Evolutionary conservation across 345 rosid species (phyloP).

Genomic region (Melastoma malabathricum): DNA sequence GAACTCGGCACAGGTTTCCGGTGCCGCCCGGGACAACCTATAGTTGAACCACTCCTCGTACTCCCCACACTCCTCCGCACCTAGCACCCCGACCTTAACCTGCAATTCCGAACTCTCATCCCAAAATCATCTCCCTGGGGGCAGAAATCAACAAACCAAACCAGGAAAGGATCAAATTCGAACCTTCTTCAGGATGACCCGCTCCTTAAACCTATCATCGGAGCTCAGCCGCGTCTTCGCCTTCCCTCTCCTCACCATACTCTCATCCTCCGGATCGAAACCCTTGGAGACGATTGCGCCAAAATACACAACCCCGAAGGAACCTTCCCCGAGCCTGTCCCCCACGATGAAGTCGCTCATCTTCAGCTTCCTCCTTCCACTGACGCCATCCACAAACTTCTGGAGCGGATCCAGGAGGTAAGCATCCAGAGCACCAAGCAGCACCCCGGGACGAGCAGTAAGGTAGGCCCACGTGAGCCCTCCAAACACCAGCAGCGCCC

Average conservation of each 20-base stretch:
- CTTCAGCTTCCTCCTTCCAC: slow-evolving; percentile 60
- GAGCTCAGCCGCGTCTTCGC: slow-evolving; percentile 18
- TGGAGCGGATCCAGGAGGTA: slow-evolving; percentile 85
- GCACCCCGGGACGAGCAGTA: slow-evolving; percentile 88
- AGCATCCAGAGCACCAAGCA: slow-evolving; percentile 80
- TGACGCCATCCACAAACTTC: slow-evolving; percentile 47
- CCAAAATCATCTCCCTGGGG: background rate
- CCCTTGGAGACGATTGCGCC: slow-evolving; percentile 66
- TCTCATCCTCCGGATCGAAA: slow-evolving; percentile 24
- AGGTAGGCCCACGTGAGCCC: slow-evolving; percentile 69
- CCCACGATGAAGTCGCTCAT: slow-evolving; percentile 56
- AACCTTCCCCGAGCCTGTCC: slow-evolving; percentile 84
- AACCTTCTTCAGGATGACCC: slow-evolving; percentile 80
- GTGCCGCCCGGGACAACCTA: slow-evolving; percentile 90
- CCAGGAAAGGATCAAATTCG: background rate
- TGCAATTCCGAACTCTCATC: slow-evolving; percentile 7
- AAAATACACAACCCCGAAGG: slow-evolving; percentile 77
- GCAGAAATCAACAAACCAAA: no score
- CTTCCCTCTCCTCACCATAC: slow-evolving; percentile 27
- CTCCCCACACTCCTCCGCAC: slow-evolving; percentile 81
- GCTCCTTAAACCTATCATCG: slow-evolving; percentile 42
- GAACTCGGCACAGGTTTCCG: slow-evolving; percentile 90
- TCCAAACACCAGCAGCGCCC: slow-evolving; percentile 40
- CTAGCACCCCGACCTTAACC: slow-evolving; percentile 74
- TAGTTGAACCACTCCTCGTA: slow-evolving; percentile 98